phyloP scores from a whole-genome alignment of 352 stramenopile species.

The Stramenopiles sp. region DNA sequence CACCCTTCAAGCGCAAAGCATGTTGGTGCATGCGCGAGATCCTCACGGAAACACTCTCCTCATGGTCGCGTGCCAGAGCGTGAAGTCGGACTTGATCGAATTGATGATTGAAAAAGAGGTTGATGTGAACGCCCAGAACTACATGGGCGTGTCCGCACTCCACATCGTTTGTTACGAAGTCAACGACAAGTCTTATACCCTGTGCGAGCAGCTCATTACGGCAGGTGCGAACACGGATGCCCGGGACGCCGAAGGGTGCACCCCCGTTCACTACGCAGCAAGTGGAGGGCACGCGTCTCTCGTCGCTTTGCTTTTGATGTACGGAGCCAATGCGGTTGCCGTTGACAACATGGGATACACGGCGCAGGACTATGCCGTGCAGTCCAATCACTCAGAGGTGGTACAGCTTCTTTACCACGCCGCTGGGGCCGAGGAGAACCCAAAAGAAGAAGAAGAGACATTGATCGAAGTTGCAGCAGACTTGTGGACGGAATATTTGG shows the following conservation, averaged over 20 bases:
- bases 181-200: constrained; percentile 16
- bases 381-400: too few species aligned
- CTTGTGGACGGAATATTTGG: too few species aligned
- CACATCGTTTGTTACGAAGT: constrained; percentile 26
- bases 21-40: constrained; percentile 25
- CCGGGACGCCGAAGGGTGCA: constrained; percentile 27
- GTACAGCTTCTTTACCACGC: too few species aligned
- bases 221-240: constrained; percentile 23
- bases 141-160: constrained; percentile 23
- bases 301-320: constrained; percentile 24
- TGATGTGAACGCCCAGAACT: constrained; percentile 24
- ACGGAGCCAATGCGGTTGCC: constrained; percentile 22
- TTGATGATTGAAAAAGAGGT: constrained; percentile 24
- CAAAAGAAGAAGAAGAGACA: too few species aligned
- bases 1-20: too few species aligned
- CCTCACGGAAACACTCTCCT: constrained; percentile 28
- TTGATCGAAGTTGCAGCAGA: too few species aligned
- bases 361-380: too few species aligned
- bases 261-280: constrained; percentile 29
- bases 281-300: constrained; percentile 23
- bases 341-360: too few species aligned
- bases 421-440: too few species aligned
- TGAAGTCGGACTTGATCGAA: constrained; percentile 20
- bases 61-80: constrained; percentile 25
- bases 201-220: too few species aligned